Base-by-base conservation (phyloP, 768 basidiomycete species). In the Pilatotrama ljubarskyi region DNA sequence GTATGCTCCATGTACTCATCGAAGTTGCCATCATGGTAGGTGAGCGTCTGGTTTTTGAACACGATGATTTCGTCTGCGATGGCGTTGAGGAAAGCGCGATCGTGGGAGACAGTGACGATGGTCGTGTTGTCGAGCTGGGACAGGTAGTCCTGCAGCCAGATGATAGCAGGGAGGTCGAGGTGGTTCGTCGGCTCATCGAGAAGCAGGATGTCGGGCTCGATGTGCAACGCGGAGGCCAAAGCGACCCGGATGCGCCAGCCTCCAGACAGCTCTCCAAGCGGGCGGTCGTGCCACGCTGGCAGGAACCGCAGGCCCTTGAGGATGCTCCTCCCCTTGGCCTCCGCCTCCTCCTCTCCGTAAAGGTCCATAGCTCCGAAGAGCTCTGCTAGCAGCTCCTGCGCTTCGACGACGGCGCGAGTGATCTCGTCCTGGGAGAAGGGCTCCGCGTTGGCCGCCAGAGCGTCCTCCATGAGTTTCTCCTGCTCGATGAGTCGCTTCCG, bases 101-200 rank as follows among this genome's bases (percentile, higher is more conserved):
- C 66, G 60, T 68, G 66, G 3, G 66, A 68, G 44, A 65, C 65
- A 18, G 63, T 47, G 17, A 68, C 64, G 22, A 65, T 49, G 15
- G 66, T 67, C n/a, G 62, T 58, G 6, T 59, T 46, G 20, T 58
- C n/a, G 26, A 63, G 62, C 36, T 55, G 40, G 51, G 42, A 38
- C 6, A 63, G 41, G 54, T 62, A 58, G 42, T 62, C 61, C 41
- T 63, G 56, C 8, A 63, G 56, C 61, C 61, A 63, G 24, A 63
- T 52, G 74, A 99, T 99, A 20, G 93, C 95, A 64, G 84, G 88
- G 93, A 97, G 95, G 72, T 97, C 95, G 81, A 97, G 84, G 75
- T 98, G 95, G 73, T 97, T 98, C 36, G 95, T 98, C 50, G 95
- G 94, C 75, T 96, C 93, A 73, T 95, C 94, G 40, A 95, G 84